Conservation (phyloP, 495 filamentous ascomycete genomes). For the Parathielavia appendiculata region DNA sequence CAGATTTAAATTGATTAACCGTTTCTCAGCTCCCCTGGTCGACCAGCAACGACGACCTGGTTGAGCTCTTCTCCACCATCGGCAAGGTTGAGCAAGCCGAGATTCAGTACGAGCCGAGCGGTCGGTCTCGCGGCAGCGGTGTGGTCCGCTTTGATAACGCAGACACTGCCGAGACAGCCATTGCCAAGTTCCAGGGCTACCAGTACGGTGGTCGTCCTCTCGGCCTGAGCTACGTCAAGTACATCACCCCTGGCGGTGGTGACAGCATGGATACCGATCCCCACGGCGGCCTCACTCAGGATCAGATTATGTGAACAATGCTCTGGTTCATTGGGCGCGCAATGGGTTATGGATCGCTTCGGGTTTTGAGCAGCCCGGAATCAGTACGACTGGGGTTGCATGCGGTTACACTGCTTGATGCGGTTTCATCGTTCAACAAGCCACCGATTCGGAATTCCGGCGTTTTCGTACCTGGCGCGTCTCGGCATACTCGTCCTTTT, state of each 20-base stretch:
- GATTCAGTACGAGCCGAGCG: conserved; percentile 96
- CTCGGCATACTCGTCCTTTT: background rate
- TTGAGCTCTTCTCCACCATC: conserved; percentile 95
- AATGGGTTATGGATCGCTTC: background rate
- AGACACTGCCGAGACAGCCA: conserved; percentile 86
- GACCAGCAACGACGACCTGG: conserved; percentile 92
- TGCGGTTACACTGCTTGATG: background rate
- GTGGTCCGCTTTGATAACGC: conserved; percentile 85
- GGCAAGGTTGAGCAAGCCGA: conserved; percentile 96
- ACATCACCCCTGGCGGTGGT: conserved; percentile 59
- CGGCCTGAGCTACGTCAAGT: conserved; percentile 87
- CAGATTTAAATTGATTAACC: conserved; percentile 21
- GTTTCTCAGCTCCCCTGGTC: conserved; percentile 83
- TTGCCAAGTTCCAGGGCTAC: conserved; percentile 95
- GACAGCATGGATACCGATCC: conserved; percentile 80
- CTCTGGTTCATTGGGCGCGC: background rate
- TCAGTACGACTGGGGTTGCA: background rate
- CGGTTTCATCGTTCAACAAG: background rate
- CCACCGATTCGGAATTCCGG: conserved; percentile 2
- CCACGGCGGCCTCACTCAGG: conserved; percentile 77
- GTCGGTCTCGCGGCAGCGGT: conserved; percentile 89
- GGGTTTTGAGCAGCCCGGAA: background rate
- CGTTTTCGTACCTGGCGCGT: background rate
- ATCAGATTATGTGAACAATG: conserved; percentile 84
- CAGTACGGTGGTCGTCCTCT: conserved; percentile 95